Evolutionary conservation across 306 rosid genomes (phyloP).

Genomic region (Myrica gale): DNA sequence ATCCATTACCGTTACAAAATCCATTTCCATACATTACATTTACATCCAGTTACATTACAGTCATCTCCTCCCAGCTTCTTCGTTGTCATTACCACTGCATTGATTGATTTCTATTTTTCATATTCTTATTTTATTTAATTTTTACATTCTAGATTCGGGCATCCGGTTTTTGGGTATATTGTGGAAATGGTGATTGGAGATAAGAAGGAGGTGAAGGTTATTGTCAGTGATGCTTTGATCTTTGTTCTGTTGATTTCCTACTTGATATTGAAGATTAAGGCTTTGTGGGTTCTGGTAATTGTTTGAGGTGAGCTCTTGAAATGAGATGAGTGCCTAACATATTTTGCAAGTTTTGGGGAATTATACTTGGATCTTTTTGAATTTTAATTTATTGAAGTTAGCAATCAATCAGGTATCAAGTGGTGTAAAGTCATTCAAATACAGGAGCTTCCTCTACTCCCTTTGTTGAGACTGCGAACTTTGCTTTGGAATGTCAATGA

Average conservation of each 20-base stretch:
- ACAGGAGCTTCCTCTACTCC: not conserved
- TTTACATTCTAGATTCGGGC: not conserved
- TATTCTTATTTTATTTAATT: not conserved
- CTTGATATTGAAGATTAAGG: not conserved
- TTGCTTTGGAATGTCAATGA: not conserved
- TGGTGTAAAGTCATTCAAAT: not conserved
- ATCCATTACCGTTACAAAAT: too few species aligned
- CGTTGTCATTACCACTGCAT: not conserved
- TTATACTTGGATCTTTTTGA: not conserved
- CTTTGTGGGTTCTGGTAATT: not conserved
- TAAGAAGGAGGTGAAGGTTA: not conserved
- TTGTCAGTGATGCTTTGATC: not conserved
- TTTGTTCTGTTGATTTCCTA: not conserved
- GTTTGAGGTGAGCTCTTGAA: not conserved
- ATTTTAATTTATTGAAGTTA: not conserved
- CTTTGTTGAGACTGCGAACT: not conserved
- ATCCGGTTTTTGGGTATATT: not conserved
- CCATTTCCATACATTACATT: too few species aligned
- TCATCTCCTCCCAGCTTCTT: not conserved
- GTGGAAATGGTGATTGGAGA: not conserved
- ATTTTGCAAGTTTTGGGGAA: not conserved
- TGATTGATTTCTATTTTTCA: not conserved
- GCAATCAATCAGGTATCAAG: not conserved
- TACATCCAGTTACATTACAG: too few species aligned
- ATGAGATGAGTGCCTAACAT: slow-evolving; percentile 10